Percentiles rank a stretch among this genome's conserved stretches.
phyloP scores from a whole-genome alignment of 2,329 filamentous ascomycete genomes.

The Fusarium buxicola region DNA sequence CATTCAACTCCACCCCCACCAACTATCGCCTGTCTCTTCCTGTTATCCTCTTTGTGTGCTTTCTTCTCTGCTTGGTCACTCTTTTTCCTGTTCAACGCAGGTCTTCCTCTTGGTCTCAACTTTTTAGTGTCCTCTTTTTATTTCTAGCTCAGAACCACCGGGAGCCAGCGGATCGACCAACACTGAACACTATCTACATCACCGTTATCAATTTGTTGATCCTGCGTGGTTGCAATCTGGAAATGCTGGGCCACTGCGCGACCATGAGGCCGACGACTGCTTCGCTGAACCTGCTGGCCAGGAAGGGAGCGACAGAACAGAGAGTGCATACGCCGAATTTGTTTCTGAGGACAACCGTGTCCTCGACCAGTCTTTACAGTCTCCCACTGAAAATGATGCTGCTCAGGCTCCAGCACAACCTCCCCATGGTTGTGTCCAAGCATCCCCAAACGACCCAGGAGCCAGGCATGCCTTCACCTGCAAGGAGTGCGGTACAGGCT shows the following conservation, averaged over 20 bases:
- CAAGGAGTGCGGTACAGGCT: neutral
- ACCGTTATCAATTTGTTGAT: neutral
- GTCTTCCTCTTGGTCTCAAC: neutral
- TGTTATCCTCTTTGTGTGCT: neutral
- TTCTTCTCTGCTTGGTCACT: neutral
- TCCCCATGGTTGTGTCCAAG: neutral
- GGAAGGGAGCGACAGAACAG: neutral
- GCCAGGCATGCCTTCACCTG: neutral
- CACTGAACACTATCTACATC: neutral
- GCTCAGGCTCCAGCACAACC: neutral
- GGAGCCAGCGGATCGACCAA: neutral
- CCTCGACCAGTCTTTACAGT: slow-evolving; percentile 5
- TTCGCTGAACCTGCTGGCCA: slow-evolving; percentile 6
- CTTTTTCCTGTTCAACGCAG: slow-evolving; percentile 2
- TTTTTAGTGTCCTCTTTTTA: slow-evolving; percentile 1
- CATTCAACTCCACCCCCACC: neutral
- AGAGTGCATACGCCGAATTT: neutral
- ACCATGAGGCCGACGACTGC: no score
- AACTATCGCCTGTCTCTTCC: neutral
- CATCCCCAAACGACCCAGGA: neutral
- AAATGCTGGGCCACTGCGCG: slow-evolving; percentile 3
- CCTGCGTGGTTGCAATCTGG: slow-evolving; percentile 1
- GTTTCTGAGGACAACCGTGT: neutral
- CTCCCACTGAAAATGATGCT: neutral
- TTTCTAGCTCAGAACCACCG: slow-evolving; percentile 1